phyloP scores from a whole-genome alignment of 768 basidiomycete genomes.

The Hericium erinaceus region DNA sequence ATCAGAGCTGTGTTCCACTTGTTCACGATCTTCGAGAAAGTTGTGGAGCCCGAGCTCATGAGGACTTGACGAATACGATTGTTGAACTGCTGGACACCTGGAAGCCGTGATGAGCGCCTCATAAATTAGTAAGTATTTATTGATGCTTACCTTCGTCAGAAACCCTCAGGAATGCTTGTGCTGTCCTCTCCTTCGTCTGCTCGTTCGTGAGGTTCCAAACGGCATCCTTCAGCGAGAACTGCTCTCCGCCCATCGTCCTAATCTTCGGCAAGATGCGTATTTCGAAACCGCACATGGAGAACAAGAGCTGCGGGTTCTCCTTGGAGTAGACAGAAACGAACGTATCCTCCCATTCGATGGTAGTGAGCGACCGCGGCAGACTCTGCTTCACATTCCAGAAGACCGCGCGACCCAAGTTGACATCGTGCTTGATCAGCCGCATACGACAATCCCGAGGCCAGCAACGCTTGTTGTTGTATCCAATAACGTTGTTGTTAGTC shows the following conservation, averaged over 20 bases:
- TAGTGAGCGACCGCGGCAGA: slow-evolving; percentile 88
- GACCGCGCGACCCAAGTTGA: slow-evolving; percentile 94
- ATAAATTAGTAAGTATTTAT: background rate
- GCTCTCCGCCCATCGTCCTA: slow-evolving; percentile 89
- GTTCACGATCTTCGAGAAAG: slow-evolving; percentile 98
- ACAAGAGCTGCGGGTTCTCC: slow-evolving; percentile 94
- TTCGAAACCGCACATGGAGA: slow-evolving; percentile 99
- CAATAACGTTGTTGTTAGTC: slow-evolving; percentile 97
- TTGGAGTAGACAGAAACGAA: slow-evolving; percentile 96
- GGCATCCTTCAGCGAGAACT: slow-evolving; percentile 92
- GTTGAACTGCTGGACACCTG: slow-evolving; percentile 92
- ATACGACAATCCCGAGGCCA: slow-evolving; percentile 99
- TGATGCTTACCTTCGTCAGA: slow-evolving; percentile 71
- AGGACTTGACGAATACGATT: slow-evolving; percentile 94
- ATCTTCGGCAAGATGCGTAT: slow-evolving; percentile 96
- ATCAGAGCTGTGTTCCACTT: slow-evolving; percentile 97
- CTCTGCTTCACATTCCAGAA: slow-evolving; percentile 99
- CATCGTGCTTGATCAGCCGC: slow-evolving; percentile 98
- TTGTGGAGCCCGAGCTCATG: slow-evolving; percentile 98
- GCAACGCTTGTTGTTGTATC: slow-evolving; percentile 98
- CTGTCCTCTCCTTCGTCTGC: slow-evolving; percentile 94
- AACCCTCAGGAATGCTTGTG: slow-evolving; percentile 95
- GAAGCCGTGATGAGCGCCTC: slow-evolving; percentile 2
- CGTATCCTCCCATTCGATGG: slow-evolving; percentile 99
- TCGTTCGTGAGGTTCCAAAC: slow-evolving; percentile 98